Conservation (phyloP, 2,329 filamentous ascomycete genomes). For the Teratosphaeria pseudoeucalypti region DNA sequence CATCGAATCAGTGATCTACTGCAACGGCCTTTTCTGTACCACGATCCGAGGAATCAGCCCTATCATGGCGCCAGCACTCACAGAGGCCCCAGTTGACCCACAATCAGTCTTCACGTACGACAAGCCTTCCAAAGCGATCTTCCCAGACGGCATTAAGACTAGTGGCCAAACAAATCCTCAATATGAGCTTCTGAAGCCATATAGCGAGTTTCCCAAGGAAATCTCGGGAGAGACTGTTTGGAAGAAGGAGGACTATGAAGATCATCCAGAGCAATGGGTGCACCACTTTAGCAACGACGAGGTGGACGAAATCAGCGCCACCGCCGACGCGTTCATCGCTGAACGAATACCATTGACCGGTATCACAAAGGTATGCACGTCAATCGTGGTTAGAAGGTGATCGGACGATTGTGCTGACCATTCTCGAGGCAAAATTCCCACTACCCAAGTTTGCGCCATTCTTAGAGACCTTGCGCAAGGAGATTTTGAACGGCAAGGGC, state of each 20-base stretch:
- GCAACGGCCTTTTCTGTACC: neutral
- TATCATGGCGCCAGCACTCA: constrained; percentile 11
- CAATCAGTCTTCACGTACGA: constrained; percentile 11
- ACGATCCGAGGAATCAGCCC: neutral
- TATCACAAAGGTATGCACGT: constrained; percentile 44
- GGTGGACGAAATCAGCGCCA: constrained; percentile 53
- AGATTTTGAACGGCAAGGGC: constrained; percentile 70
- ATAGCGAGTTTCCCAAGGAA: constrained; percentile 58
- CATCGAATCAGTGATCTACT: neutral
- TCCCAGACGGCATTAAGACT: constrained; percentile 58
- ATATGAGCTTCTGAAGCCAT: constrained; percentile 54
- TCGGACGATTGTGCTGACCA: neutral
- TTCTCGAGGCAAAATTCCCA: constrained; percentile 44
- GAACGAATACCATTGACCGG: constrained; percentile 58
- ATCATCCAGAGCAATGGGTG: constrained; percentile 59
- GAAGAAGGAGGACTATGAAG: constrained; percentile 54
- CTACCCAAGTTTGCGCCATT: constrained; percentile 47
- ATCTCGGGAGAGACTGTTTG: constrained; percentile 62
- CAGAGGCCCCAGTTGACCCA: constrained; percentile 9
- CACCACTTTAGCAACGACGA: constrained; percentile 59
- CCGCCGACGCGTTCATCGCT: constrained; percentile 60
- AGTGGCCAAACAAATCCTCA: constrained; percentile 64
- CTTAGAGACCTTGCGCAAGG: constrained; percentile 47
- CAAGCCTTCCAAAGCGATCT: constrained; percentile 34
- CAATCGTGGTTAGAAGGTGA: neutral